Percentiles rank a stretch among this genome's conserved stretches.
These are phyloP conservation scores for Achlya hypogyna DNA, from an alignment of 352 stramenopile species.

Conservation along the genomic window DNA sequence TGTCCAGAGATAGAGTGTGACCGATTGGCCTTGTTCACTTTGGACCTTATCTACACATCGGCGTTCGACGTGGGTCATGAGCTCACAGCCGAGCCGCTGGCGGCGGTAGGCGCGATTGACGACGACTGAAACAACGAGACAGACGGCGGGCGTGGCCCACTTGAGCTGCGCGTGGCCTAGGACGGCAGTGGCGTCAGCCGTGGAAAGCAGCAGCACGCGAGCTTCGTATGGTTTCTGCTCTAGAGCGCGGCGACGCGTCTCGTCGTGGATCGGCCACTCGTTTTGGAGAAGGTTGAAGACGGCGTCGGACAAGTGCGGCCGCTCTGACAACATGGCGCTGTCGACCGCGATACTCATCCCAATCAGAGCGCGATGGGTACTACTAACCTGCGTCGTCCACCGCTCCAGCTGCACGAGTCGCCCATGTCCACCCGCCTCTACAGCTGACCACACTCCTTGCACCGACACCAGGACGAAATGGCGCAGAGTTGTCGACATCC, in stretches of 20 bases:
- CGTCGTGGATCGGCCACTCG: slow-evolving; percentile 8
- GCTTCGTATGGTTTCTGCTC: background rate
- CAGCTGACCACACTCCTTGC: too few species aligned
- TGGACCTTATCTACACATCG: background rate
- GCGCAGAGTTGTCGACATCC: too few species aligned
- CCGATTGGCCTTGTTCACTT: background rate
- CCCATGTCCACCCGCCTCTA: too few species aligned
- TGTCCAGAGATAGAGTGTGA: background rate
- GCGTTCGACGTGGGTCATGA: background rate
- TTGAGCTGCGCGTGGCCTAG: background rate
- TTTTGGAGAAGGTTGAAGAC: slow-evolving; percentile 1
- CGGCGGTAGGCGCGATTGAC: background rate
- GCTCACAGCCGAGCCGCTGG: background rate
- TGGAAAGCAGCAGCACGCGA: background rate
- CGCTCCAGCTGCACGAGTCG: too few species aligned
- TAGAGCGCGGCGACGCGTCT: background rate
- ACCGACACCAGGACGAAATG: too few species aligned
- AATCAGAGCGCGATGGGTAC: too few species aligned
- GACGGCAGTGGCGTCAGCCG: background rate
- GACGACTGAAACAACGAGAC: slow-evolving; percentile 7
- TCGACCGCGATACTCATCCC: background rate
- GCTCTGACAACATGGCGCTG: background rate
- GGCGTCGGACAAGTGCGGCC: background rate
- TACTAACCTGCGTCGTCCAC: too few species aligned
- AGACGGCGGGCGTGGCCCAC: background rate